These are phyloP conservation scores for Saksenaea oblongispora DNA, from an alignment of 371 early-diverging fungal genomes.

Conservation along the genomic window DNA sequence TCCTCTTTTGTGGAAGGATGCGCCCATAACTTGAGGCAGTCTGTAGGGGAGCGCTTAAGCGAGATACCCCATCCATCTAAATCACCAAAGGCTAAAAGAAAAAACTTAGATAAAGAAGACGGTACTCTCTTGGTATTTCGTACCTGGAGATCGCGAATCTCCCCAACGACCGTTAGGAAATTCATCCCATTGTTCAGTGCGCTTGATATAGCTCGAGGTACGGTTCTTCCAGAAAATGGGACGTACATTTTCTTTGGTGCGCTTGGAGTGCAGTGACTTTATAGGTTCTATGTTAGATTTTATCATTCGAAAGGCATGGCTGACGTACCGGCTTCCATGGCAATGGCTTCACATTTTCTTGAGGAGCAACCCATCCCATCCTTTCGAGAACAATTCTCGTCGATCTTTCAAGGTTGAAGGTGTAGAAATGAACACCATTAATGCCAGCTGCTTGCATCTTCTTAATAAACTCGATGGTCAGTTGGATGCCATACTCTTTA, in stretches of 20 bases:
- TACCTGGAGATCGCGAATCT: conserved; percentile 84
- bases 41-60: conserved; percentile 67
- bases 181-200: conserved; percentile 97
- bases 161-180: conserved; percentile 99
- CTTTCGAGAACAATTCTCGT: conserved; percentile 86
- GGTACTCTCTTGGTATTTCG: neutral
- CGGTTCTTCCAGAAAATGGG: conserved; percentile 98
- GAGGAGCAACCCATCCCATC: conserved; percentile 71
- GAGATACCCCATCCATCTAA: conserved; percentile 89
- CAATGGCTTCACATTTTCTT: conserved; percentile 81
- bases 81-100: conserved; percentile 76
- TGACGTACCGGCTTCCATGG: conserved; percentile 89
- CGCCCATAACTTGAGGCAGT: conserved; percentile 80
- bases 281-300: neutral
- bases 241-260: conserved; percentile 92
- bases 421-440: conserved; percentile 81
- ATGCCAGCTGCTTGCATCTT: conserved; percentile 70
- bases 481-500: conserved; percentile 89
- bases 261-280: conserved; percentile 69
- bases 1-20: conserved; percentile 68
- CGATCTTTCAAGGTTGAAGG: conserved; percentile 89
- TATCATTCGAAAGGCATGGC: neutral
- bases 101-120: neutral
- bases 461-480: conserved; percentile 81
- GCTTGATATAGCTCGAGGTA: conserved; percentile 85